phyloP scores from a whole-genome alignment of 129 eudicot genomes.

The Mikania micrantha region DNA sequence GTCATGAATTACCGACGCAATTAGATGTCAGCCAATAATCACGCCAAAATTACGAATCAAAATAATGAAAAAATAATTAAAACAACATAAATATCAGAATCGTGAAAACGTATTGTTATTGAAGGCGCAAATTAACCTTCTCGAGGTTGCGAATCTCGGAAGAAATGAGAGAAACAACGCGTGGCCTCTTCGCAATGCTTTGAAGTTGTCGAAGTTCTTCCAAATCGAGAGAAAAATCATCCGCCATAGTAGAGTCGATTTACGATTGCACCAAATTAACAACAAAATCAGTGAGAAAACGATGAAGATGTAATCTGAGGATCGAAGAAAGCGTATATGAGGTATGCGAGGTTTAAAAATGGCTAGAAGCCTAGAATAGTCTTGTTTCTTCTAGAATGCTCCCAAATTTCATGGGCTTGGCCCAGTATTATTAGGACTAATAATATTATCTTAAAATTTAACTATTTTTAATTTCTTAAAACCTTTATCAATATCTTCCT shows the following conservation, averaged over 20 bases:
- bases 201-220: slow-evolving; percentile 73
- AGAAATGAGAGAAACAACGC: slow-evolving; percentile 59
- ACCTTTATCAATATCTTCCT: too few species aligned
- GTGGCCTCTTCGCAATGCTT: slow-evolving; percentile 75
- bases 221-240: slow-evolving; percentile 63
- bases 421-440: too few species aligned
- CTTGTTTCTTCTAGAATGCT: slow-evolving; percentile 7
- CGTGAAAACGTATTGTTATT: not conserved
- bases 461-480: too few species aligned
- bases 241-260: slow-evolving; percentile 44
- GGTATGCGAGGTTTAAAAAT: slow-evolving; percentile 6
- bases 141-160: slow-evolving; percentile 56
- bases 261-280: not conserved
- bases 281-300: not conserved
- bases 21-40: too few species aligned
- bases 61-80: not conserved
- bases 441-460: too few species aligned
- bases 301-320: not conserved
- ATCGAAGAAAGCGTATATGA: not conserved
- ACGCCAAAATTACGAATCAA: not conserved
- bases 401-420: not conserved
- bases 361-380: not conserved
- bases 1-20: too few species aligned
- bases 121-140: slow-evolving; percentile 32
- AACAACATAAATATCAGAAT: not conserved